Conservation (phyloP, 768 basidiomycete genomes). For the Tubosaeta sp. region DNA sequence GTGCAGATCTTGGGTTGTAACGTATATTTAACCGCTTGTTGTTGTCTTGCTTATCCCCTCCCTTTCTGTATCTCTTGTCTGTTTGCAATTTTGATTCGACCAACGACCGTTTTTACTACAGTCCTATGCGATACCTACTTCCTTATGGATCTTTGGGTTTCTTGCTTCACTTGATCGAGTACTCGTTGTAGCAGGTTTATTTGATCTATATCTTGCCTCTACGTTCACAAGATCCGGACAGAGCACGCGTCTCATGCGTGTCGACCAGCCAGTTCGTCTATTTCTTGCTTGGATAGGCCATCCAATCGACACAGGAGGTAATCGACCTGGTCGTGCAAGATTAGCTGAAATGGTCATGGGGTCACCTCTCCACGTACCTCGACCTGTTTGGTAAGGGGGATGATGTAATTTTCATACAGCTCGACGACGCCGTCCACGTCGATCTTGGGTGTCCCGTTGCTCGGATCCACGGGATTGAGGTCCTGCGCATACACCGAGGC, state of each 20-base stretch:
- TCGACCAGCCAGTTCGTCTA: constrained; percentile 51
- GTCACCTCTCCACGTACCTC: constrained; percentile 59
- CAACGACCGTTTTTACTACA: constrained; percentile 6
- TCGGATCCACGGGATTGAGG: constrained; percentile 58
- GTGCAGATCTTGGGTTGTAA: constrained; percentile 46
- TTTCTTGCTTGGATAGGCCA: constrained; percentile 75
- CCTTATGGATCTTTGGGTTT: constrained; percentile 20
- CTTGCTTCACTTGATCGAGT: constrained; percentile 17
- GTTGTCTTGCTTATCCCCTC: constrained; percentile 21
- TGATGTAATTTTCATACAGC: constrained; percentile 92
- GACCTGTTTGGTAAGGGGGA: constrained; percentile 96
- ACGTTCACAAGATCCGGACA: constrained; percentile 4
- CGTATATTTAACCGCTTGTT: constrained; percentile 20
- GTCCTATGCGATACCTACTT: constrained; percentile 18
- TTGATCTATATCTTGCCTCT: constrained; percentile 24
- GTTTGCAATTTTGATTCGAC: constrained; percentile 3
- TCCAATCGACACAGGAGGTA: constrained; percentile 91
- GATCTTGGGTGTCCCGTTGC: constrained; percentile 60
- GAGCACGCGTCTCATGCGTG: constrained; percentile 10
- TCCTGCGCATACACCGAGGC: constrained; percentile 77
- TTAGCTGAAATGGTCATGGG: constrained; percentile 1
- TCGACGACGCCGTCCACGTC: constrained; percentile 92
- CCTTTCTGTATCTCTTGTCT: constrained; percentile 9
- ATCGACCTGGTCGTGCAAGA: constrained; percentile 61
- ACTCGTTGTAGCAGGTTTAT: constrained; percentile 24